A percentile compares a stretch with the other conserved stretches of the same genome.
These are phyloP conservation scores for Urochloa ruziziensis DNA, from an alignment of 176 grass and related monocot species.

Conservation along the genomic window DNA sequence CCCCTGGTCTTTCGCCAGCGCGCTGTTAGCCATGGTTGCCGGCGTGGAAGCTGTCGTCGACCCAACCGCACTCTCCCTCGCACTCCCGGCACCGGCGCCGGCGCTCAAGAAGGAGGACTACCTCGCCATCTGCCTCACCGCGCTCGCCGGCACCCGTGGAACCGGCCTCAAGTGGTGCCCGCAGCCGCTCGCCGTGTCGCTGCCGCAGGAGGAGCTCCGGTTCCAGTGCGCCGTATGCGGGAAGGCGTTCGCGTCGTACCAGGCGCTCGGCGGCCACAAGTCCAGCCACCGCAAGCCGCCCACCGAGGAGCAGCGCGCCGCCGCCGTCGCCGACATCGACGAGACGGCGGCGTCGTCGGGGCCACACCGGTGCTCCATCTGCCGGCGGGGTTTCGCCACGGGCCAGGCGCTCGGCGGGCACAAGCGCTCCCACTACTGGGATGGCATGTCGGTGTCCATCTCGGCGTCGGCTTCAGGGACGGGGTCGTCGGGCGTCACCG, in stretches of 20 bases:
- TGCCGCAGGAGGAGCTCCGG: slow-evolving; percentile 27
- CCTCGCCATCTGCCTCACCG: slow-evolving; percentile 64
- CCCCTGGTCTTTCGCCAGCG: not conserved
- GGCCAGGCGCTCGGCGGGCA: slow-evolving; percentile 90
- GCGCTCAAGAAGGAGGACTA: slow-evolving; percentile 52
- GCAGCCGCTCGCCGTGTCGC: not conserved
- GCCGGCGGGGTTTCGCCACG: slow-evolving; percentile 55
- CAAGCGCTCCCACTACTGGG: slow-evolving; percentile 88
- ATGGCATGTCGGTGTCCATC: slow-evolving; percentile 38
- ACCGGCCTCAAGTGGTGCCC: not conserved
- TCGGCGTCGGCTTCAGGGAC: slow-evolving; percentile 5
- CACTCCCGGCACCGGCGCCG: not conserved
- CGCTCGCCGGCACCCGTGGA: slow-evolving; percentile 27
- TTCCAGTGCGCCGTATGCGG: slow-evolving; percentile 72
- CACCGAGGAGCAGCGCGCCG: not conserved
- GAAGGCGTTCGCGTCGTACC: slow-evolving; percentile 76
- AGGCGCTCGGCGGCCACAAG: slow-evolving; percentile 90
- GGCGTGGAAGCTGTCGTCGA: slow-evolving; percentile 19
- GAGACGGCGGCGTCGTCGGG: slow-evolving; percentile 1
- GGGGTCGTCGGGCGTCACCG: slow-evolving; percentile 27
- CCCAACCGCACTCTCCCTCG: slow-evolving; percentile 34
- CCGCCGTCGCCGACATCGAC: not conserved
- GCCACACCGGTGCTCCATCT: slow-evolving; percentile 69
- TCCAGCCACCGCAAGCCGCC: slow-evolving; percentile 75
- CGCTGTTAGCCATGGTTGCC: slow-evolving; percentile 33